Evolutionary conservation across 179 eudicot species (phyloP), one percentile per base, ranked within the genome.

Genomic region (Gypsophila paniculata): DNA sequence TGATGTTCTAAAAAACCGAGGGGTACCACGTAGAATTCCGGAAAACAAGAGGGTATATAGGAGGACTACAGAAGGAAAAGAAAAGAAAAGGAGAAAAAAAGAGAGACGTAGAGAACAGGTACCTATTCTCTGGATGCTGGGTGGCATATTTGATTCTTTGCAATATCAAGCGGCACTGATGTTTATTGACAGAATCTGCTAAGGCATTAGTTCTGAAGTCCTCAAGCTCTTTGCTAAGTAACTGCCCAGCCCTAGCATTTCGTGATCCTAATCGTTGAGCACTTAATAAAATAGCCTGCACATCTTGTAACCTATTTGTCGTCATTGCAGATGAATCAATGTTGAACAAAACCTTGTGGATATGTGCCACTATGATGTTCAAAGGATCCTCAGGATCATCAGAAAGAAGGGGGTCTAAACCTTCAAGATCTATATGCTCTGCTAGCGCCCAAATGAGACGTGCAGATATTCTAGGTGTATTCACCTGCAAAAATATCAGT

Each of bases 341-440:
- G 79, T 87, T 91, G 84, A 91, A 87, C 72, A 94, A 78, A 77
- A 91, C 94, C 86, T 94, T 94, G 79, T 83, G 97, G 73, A 94
- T 88, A 83, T 94, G 88, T 49, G 96, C 73, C 70, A 90, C 74
- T 57, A 94, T 88, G 68, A 91, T 91, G 78, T 94, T 94, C 59
- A 94, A 81, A 1, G 96, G 81, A 75, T 94, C 99, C 52, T 94
- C 97, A 36, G 99, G 99, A 68, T 94, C 99, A 87, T 94, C 99
- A 54, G 97, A 89, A 51, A 94, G 90, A 75, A 91, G 97, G 18
- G 99, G 99, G 72, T 94, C 97, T 79, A 91, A 75, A 66, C 97
- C 99, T 84, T 94, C 97, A 78, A 94, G 82, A 84, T 94, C 91
- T 74, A 94, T 88, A 78, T 94, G 99, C 82, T 94, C 97, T 23